These are phyloP conservation scores for Pseudogymnoascus sp. DNA, from an alignment of 2,329 filamentous ascomycete species.

Conservation along the genomic window DNA sequence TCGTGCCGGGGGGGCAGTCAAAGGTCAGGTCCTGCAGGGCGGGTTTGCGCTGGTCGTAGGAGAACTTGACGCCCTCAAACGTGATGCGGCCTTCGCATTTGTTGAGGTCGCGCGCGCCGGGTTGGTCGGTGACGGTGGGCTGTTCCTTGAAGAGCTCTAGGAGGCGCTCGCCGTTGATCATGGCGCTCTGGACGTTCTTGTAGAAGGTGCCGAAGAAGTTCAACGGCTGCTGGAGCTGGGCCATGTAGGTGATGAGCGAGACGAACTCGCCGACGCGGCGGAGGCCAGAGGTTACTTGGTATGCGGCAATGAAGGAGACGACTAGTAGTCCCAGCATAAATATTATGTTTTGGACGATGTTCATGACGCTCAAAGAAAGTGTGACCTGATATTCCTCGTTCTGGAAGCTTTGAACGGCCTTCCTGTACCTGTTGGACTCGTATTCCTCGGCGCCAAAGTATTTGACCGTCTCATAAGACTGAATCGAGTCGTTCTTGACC, in stretches of 20 bases:
- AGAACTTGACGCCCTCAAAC: constrained; percentile 84
- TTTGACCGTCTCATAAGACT: constrained; percentile 94
- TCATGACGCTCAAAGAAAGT: constrained; percentile 70
- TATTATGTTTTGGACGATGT: constrained; percentile 70
- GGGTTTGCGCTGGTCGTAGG: constrained; percentile 79
- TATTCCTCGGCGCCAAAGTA: constrained; percentile 82
- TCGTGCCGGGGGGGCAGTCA: constrained; percentile 79
- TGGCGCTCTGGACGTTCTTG: constrained; percentile 85
- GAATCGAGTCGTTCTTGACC: constrained; percentile 97
- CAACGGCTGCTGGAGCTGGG: constrained; percentile 69
- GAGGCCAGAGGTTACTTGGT: constrained; percentile 62
- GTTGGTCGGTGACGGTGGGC: constrained; percentile 77
- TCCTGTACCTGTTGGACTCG: constrained; percentile 65
- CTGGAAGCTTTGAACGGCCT: constrained; percentile 65
- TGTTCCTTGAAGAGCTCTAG: constrained; percentile 94
- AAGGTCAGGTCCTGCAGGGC: constrained; percentile 80
- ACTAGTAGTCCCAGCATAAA: constrained; percentile 70
- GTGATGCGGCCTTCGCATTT: constrained; percentile 72
- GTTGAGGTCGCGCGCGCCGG: constrained; percentile 53
- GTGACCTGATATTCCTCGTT: constrained; percentile 67
- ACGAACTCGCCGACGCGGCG: constrained; percentile 65
- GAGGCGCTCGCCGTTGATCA: constrained; percentile 95
- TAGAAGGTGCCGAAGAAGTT: constrained; percentile 95
- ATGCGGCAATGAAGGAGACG: constrained; percentile 65
- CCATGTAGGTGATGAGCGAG: constrained; percentile 65